Percentiles rank a stretch among this genome's conserved stretches.
These are phyloP conservation scores for Fragaria ananassa DNA, from an alignment of 306 rosid genomes.

Conservation along the genomic window DNA sequence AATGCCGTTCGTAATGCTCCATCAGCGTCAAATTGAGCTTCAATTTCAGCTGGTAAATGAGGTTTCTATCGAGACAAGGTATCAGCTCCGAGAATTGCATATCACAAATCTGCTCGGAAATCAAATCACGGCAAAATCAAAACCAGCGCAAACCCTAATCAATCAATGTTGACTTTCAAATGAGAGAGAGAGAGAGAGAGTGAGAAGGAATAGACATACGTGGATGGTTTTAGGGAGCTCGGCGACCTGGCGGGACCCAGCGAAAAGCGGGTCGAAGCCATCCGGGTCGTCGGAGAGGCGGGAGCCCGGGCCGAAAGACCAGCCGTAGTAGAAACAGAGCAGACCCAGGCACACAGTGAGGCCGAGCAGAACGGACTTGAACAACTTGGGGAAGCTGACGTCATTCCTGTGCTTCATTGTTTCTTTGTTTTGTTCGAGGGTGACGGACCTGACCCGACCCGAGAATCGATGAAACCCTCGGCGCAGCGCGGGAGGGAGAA, in stretches of 20 bases:
- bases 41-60: constrained; percentile 41
- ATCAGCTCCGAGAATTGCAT: constrained; percentile 45
- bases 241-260: constrained; percentile 22
- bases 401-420: constrained; percentile 42
- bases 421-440: background rate
- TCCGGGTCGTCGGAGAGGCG: constrained; percentile 38
- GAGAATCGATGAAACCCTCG: background rate
- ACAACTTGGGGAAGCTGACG: constrained; percentile 18
- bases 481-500: background rate
- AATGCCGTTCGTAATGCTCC: constrained; percentile 66
- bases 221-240: constrained; percentile 39
- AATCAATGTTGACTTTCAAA: background rate
- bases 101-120: constrained; percentile 40
- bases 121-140: background rate
- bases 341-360: constrained; percentile 35
- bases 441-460: background rate
- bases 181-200: background rate
- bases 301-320: constrained; percentile 51
- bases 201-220: constrained; percentile 12
- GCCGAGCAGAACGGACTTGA: constrained; percentile 31
- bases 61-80: constrained; percentile 61
- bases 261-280: constrained; percentile 26
- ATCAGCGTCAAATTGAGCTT: constrained; percentile 49
- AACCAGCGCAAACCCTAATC: background rate
- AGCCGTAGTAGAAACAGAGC: constrained; percentile 41